These are phyloP conservation scores for Trypanosoma lewisi DNA, from an alignment of 208 protist genomes.

Conservation along the genomic window DNA sequence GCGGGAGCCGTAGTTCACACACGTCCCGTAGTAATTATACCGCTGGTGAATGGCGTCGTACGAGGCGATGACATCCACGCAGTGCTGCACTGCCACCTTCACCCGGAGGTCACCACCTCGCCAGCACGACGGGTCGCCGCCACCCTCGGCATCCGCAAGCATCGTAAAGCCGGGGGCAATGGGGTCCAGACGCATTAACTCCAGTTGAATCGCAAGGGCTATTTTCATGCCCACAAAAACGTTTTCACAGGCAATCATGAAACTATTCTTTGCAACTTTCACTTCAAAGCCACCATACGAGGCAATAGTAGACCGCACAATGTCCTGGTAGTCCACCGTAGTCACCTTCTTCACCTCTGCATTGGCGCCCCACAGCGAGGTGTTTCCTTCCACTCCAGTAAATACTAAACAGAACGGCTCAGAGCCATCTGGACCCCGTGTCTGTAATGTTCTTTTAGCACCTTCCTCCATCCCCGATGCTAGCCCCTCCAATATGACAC, in stretches of 20 bases:
- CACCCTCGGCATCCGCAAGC: conserved; percentile 51
- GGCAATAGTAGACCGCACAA: conserved; percentile 65
- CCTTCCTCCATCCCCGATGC: conserved; percentile 44
- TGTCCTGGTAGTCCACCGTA: conserved; percentile 63
- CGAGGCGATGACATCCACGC: conserved; percentile 49
- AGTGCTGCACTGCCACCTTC: conserved; percentile 75
- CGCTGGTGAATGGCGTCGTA: conserved; percentile 66
- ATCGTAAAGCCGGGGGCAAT: conserved; percentile 66
- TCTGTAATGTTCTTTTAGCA: conserved; percentile 41
- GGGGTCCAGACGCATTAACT: conserved; percentile 62
- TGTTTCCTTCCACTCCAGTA: conserved; percentile 82
- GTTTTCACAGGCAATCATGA: conserved; percentile 79
- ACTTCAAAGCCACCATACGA: conserved; percentile 78
- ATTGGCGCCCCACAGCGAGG: conserved; percentile 72
- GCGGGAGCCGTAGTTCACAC: conserved; percentile 83
- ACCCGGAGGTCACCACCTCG: conserved; percentile 48
- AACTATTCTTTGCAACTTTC: conserved; percentile 80
- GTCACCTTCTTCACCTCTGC: conserved; percentile 53
- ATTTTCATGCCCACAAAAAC: conserved; percentile 64
- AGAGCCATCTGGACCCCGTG: conserved; percentile 35
- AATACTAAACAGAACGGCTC: conserved; percentile 63
- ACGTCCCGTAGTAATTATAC: conserved; percentile 89
- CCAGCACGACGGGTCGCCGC: conserved; percentile 39
- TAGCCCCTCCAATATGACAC: conserved; percentile 49
- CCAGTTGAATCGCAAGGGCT: conserved; percentile 65